A percentile compares a stretch with the other conserved stretches of the same genome.
Evolutionary conservation across 2,329 filamentous ascomycete genomes (phyloP).

Genomic region (Fusarium sp.): DNA sequence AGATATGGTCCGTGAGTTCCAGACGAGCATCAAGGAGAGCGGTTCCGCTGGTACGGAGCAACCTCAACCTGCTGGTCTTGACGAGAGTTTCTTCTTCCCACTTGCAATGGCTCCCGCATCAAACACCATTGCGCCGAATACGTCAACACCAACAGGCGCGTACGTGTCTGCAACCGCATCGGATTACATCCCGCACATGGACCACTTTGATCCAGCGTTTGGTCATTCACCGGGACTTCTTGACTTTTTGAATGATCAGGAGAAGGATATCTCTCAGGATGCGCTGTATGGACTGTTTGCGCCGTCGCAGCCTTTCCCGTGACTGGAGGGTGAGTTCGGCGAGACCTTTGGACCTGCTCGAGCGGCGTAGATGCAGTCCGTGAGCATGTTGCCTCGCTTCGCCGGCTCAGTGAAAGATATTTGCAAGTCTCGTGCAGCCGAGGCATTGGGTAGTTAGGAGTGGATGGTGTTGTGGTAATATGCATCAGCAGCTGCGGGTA

Average conservation of each 20-base stretch:
- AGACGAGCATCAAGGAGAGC: conserved; percentile 50
- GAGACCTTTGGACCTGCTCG: conserved; percentile 37
- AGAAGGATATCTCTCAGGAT: conserved; percentile 51
- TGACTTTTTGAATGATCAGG: conserved; percentile 50
- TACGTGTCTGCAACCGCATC: conserved; percentile 38
- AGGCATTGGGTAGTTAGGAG: not conserved
- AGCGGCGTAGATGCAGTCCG: conserved; percentile 13
- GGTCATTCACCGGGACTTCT: conserved; percentile 47
- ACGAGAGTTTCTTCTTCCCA: conserved; percentile 51
- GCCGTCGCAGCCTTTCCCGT: conserved; percentile 49
- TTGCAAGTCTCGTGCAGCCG: conserved; percentile 12
- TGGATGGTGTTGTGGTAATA: too few relatives aligned
- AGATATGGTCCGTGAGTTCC: conserved; percentile 52
- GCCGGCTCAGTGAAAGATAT: not conserved
- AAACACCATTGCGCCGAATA: conserved; percentile 17
- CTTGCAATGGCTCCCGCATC: conserved; percentile 46
- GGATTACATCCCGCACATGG: conserved; percentile 44
- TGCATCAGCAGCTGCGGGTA: too few relatives aligned
- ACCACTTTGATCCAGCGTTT: conserved; percentile 46
- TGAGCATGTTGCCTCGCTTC: not conserved
- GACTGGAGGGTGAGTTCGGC: conserved; percentile 41
- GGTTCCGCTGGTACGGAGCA: conserved; percentile 36
- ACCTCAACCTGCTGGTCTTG: conserved; percentile 44
- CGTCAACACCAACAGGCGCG: conserved; percentile 30
- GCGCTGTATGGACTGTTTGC: conserved; percentile 51